phyloP scores from a whole-genome alignment of 306 rosid genomes.

The Bauhinia variegata region DNA sequence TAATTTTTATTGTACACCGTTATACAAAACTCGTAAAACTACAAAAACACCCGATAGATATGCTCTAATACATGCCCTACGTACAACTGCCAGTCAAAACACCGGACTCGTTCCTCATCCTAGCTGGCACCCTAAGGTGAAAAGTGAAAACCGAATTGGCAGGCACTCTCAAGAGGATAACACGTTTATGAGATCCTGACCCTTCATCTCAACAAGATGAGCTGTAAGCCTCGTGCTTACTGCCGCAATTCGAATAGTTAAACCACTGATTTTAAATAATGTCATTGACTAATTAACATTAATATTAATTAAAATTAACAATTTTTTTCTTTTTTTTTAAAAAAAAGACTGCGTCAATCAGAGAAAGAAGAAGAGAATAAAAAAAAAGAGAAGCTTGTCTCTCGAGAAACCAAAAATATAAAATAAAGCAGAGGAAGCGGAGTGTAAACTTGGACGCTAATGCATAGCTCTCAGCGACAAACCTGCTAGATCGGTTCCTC shows the following conservation, averaged over 20 bases:
- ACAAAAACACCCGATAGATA: no score
- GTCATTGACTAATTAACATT: not conserved
- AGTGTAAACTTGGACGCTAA: constrained; percentile 45
- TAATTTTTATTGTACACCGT: no score
- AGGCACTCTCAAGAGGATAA: constrained; percentile 21
- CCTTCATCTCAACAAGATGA: constrained; percentile 28
- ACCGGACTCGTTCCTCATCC: constrained; percentile 28
- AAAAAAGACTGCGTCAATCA: not conserved
- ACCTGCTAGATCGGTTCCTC: constrained; percentile 52
- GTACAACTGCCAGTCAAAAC: no score
- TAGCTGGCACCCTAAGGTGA: constrained; percentile 33
- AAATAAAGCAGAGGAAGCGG: constrained; percentile 42
- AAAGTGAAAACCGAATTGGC: constrained; percentile 34
- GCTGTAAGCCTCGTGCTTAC: constrained; percentile 48
- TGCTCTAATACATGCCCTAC: no score
- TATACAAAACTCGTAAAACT: no score
- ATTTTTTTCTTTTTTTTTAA: no score
- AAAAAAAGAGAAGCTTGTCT: constrained; percentile 13
- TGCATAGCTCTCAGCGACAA: constrained; percentile 56
- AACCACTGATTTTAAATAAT: not conserved
- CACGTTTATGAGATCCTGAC: constrained; percentile 39
- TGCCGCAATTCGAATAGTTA: constrained; percentile 26
- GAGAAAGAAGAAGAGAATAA: constrained; percentile 15
- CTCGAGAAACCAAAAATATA: constrained; percentile 19
- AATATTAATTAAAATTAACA: no score